A percentile compares a stretch with the other conserved stretches of the same genome.
These are phyloP conservation scores for Candida tammaniensis DNA, from an alignment of 805 yeast genomes.

Conservation along the genomic window DNA sequence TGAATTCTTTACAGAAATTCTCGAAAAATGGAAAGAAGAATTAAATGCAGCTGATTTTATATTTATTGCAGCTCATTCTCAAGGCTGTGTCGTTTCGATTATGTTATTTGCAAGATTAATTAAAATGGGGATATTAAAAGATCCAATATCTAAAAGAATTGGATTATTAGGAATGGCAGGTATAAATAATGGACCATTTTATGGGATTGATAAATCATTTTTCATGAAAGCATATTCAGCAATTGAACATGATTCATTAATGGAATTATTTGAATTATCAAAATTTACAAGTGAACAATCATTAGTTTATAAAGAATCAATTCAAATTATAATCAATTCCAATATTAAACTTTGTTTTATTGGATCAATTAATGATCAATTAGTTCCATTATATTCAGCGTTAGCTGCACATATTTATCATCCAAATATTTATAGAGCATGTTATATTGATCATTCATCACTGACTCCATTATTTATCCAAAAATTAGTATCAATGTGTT, in stretches of 20 bases:
- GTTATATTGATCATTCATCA: conserved; percentile 81
- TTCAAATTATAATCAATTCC: conserved; percentile 59
- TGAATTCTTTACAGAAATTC: conserved; percentile 68
- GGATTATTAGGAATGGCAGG: conserved; percentile 95
- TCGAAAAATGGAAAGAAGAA: conserved; percentile 63
- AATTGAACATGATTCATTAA: conserved; percentile 81
- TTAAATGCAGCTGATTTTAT: conserved; percentile 73
- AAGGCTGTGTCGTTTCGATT: conserved; percentile 90
- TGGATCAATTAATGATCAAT: conserved; percentile 90
- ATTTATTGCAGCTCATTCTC: conserved; percentile 93
- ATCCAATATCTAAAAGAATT: conserved; percentile 44
- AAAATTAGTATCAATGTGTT: conserved; percentile 68
- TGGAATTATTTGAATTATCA: conserved; percentile 86
- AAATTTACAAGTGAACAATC: conserved; percentile 72
- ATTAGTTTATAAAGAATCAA: conserved; percentile 61
- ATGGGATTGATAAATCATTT: conserved; percentile 80
- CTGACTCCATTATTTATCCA: conserved; percentile 77
- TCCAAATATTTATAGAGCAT: conserved; percentile 87
- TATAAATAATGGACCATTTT: conserved; percentile 88
- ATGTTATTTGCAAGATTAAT: conserved; percentile 72
- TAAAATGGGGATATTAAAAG: conserved; percentile 47
- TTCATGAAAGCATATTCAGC: conserved; percentile 87
- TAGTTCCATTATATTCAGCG: conserved; percentile 90
- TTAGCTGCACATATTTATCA: conserved; percentile 78
- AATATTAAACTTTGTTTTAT: conserved; percentile 79